These are phyloP conservation scores for Blastobotrys apis DNA, from an alignment of 1,139 yeast species.

Conservation along the genomic window DNA sequence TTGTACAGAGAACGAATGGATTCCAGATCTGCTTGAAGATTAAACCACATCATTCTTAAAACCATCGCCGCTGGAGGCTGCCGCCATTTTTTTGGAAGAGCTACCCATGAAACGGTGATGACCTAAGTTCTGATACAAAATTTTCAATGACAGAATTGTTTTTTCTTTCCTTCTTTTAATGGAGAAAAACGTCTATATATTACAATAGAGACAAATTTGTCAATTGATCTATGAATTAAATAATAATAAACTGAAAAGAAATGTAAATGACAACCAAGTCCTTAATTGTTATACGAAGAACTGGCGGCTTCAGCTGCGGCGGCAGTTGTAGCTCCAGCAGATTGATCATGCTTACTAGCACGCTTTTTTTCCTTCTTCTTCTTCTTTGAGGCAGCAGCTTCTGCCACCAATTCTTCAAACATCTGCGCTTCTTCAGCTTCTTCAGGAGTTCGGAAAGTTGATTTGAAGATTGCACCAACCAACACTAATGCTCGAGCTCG, in stretches of 20 bases:
- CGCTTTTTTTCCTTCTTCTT: slow-evolving; percentile 17
- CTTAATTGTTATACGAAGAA: no score
- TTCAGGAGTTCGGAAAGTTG: slow-evolving; percentile 65
- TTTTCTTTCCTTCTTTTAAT: background rate
- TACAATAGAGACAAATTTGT: no score
- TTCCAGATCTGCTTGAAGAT: slow-evolving; percentile 9
- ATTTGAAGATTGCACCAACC: slow-evolving; percentile 68
- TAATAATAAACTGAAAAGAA: no score
- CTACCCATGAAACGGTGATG: slow-evolving; percentile 91
- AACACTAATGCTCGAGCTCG: slow-evolving; percentile 76
- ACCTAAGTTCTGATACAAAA: slow-evolving; percentile 88
- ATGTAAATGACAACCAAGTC: no score
- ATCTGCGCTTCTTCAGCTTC: slow-evolving; percentile 90
- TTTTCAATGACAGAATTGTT: no score
- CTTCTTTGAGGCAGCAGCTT: slow-evolving; percentile 77
- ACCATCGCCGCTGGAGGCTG: slow-evolving; percentile 96
- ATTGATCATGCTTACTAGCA: background rate
- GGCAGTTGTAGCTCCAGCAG: background rate
- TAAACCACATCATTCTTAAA: slow-evolving; percentile 51
- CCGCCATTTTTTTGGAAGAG: slow-evolving; percentile 45
- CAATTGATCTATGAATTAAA: no score
- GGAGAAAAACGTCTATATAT: no score
- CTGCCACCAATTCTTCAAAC: slow-evolving; percentile 88
- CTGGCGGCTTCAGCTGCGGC: slow-evolving; percentile 4
- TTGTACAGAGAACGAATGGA: slow-evolving; percentile 11